These are phyloP conservation scores for Pseudogymnoascus sp. DNA, from an alignment of 2,329 filamentous ascomycete genomes.

Conservation along the genomic window DNA sequence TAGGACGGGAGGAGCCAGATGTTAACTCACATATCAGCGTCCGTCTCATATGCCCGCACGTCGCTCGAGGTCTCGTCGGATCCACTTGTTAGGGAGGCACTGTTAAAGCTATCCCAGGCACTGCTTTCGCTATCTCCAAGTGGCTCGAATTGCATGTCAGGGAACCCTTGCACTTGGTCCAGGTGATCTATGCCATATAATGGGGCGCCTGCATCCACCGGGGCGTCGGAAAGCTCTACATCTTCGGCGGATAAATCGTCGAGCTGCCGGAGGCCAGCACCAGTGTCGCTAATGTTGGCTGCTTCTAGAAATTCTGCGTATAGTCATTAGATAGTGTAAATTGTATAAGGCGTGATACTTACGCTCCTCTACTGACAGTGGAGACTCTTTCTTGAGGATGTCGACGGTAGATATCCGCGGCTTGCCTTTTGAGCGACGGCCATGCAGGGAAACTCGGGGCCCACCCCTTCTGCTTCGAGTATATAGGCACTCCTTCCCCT, in stretches of 20 bases:
- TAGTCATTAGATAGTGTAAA: conserved; percentile 17
- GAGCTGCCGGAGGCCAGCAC: conserved; percentile 40
- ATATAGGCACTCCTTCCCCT: conserved; percentile 25
- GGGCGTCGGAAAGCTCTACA: conserved; percentile 31
- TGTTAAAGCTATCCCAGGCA: conserved; percentile 13
- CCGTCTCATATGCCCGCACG: conserved; percentile 21
- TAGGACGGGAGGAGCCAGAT: not conserved
- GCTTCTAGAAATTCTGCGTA: conserved; percentile 8
- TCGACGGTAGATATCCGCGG: not conserved
- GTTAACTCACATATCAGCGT: conserved; percentile 24
- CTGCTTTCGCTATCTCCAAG: not conserved
- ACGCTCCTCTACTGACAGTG: conserved; percentile 17
- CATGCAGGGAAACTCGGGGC: conserved; percentile 20
- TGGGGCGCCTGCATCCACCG: conserved; percentile 18
- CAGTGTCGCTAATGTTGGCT: conserved; percentile 37
- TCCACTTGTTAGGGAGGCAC: conserved; percentile 15
- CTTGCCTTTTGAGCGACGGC: conserved; percentile 7
- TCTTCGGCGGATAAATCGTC: conserved; percentile 40
- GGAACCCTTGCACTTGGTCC: conserved; percentile 13
- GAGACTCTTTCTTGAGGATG: conserved; percentile 20
- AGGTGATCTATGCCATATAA: not conserved
- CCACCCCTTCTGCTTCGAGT: conserved; percentile 26
- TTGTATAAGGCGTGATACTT: conserved; percentile 17
- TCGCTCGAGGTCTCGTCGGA: conserved; percentile 11
- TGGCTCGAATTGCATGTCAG: not conserved